These are phyloP conservation scores for Parachlorella kessleri DNA, from an alignment of 139 green algal genomes.

Conservation along the genomic window DNA sequence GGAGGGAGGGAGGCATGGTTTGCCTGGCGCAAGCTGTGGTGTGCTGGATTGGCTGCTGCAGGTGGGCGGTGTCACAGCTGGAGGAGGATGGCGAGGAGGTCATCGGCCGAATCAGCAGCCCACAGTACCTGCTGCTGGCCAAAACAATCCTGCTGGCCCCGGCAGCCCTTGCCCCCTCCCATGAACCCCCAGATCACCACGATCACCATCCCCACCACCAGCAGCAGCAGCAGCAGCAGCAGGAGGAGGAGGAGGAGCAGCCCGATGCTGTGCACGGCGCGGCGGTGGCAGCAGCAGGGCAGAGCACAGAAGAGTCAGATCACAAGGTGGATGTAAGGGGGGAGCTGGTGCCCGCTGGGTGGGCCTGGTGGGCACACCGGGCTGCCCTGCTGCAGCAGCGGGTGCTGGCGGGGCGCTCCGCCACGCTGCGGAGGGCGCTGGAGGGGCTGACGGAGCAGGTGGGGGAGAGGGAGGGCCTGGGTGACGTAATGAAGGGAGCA, in stretches of 20 bases:
- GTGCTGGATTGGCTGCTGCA: no score
- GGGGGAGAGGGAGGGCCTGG: no score
- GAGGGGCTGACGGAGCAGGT: slow-evolving; percentile 18
- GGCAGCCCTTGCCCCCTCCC: background rate
- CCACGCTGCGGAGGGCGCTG: slow-evolving; percentile 50
- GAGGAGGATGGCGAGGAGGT: slow-evolving; percentile 77
- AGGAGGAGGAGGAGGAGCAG: background rate
- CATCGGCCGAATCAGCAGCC: slow-evolving; percentile 36
- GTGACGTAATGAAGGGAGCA: no score
- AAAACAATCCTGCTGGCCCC: slow-evolving; percentile 52
- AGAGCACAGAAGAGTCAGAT: background rate
- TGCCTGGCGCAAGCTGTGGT: no score
- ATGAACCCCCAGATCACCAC: no score
- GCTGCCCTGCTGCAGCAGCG: slow-evolving; percentile 58
- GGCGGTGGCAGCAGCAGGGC: background rate
- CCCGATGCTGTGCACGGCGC: background rate
- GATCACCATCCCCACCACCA: background rate
- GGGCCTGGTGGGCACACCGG: slow-evolving; percentile 71
- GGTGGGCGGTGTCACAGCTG: slow-evolving; percentile 55
- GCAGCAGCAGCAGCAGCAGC: background rate
- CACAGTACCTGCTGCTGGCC: slow-evolving; percentile 83
- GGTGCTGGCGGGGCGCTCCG: slow-evolving; percentile 52
- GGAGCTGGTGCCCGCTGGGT: slow-evolving; percentile 18
- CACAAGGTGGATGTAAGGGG: background rate
- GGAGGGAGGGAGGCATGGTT: no score